Evolutionary conservation across 1,284 basidiomycete species (phyloP).

Genomic region (Ceratobasidium sp.): DNA sequence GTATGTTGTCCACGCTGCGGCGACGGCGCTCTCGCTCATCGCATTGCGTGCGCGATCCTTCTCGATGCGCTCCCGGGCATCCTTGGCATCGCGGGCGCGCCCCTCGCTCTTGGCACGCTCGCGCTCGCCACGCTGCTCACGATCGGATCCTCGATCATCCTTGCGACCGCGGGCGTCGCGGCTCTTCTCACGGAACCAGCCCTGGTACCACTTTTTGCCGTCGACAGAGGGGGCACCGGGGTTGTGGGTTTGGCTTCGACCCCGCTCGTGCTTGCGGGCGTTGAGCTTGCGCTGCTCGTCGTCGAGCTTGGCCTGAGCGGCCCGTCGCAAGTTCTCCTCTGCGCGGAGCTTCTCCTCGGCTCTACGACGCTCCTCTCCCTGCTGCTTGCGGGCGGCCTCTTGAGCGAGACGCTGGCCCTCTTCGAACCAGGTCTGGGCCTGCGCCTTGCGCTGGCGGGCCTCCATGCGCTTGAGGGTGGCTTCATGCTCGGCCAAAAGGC

Average conservation of each 20-base stretch:
- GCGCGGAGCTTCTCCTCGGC: conserved; percentile 21
- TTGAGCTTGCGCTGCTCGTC: conserved; percentile 27
- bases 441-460: conserved; percentile 31
- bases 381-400: conserved; percentile 21
- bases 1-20: conserved; percentile 24
- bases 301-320: conserved; percentile 13
- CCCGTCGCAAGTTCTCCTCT: conserved; percentile 10
- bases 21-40: neutral
- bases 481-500: conserved; percentile 38
- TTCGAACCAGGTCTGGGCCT: conserved; percentile 40
- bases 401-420: conserved; percentile 38
- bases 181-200: conserved; percentile 42
- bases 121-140: conserved; percentile 32
- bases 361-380: neutral
- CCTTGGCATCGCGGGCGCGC: conserved; percentile 28
- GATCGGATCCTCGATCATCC: conserved; percentile 33
- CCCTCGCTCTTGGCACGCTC: conserved; percentile 34
- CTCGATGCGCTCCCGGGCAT: conserved; percentile 37
- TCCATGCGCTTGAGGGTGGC: conserved; percentile 39
- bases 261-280: conserved; percentile 37
- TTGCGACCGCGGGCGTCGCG: conserved; percentile 24
- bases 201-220: conserved; percentile 39
- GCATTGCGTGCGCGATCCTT: conserved; percentile 30
- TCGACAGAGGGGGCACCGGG: conserved; percentile 5
- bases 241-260: conserved; percentile 29